A percentile compares a stretch with the other conserved stretches of the same genome.
These are phyloP conservation scores for Myxozyma neotropica DNA, from an alignment of 805 yeast species.

Conservation along the genomic window DNA sequence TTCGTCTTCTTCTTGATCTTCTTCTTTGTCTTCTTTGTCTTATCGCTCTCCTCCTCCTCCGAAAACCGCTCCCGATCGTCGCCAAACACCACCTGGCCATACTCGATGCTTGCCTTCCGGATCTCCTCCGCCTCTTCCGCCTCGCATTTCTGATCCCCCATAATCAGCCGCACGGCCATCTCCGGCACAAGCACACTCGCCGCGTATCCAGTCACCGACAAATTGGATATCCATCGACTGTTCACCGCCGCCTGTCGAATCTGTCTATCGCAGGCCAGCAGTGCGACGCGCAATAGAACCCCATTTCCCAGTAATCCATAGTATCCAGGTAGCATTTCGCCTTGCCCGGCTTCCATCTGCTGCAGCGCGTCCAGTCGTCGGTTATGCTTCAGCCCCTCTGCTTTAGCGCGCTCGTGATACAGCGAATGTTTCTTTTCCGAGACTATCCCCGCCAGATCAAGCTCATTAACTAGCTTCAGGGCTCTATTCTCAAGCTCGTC, in stretches of 20 bases:
- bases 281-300: constrained; percentile 17
- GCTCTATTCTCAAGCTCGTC: constrained; percentile 11
- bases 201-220: constrained; percentile 31
- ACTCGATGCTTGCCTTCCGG: constrained; percentile 25
- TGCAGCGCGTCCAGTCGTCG: constrained; percentile 24
- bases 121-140: constrained; percentile 23
- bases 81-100: constrained; percentile 25
- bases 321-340: constrained; percentile 29
- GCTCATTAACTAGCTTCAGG: neutral
- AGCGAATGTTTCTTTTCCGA: constrained; percentile 9
- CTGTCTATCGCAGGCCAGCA: constrained; percentile 3
- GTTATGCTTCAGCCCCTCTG: neutral
- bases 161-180: constrained; percentile 28
- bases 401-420: constrained; percentile 25
- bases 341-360: constrained; percentile 18
- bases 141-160: constrained; percentile 26
- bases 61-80: neutral
- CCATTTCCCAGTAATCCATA: constrained; percentile 29
- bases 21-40: constrained; percentile 1
- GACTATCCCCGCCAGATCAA: constrained; percentile 18
- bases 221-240: constrained; percentile 28
- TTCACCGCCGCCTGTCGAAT: constrained; percentile 11
- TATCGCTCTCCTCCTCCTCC: constrained; percentile 7
- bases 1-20: neutral
- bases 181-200: constrained; percentile 32